Evolutionary conservation across 768 basidiomycete genomes (phyloP), one percentile per base, ranked within the genome.

Genomic region (Xerocomellus chrysenteron): DNA sequence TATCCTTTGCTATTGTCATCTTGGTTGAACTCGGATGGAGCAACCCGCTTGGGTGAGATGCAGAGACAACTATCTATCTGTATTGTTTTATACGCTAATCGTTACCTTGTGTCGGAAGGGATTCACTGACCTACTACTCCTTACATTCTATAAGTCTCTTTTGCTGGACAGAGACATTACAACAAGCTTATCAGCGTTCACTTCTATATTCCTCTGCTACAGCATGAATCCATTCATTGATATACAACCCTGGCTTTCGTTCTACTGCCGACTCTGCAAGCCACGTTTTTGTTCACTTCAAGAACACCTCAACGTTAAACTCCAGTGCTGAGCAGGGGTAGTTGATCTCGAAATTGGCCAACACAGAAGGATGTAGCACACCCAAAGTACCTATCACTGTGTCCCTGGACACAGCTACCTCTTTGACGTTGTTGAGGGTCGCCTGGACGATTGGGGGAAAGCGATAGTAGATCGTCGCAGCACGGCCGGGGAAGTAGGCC

Each of bases 251-350:
- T 64, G 42, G 16, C 36, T 44, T 35, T 32, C 17, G 28, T 50
- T 53, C 24, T 50, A 51, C 60, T 49, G 14, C 36, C 36, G 10
- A 47, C 54, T 52, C 42, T 39, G 12, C n/a, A 41, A 48, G n/a
- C 4, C 35, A 21, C 26, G 11, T 52, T 61, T 51, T 64, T 46
- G 47, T 62, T 81, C 48, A 45, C 47, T 59, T 90, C 77, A 90
- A 86, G 81, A 99, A 93, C n/a, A 91, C 91, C 73, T 98, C 95
- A 44, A 98, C 79, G 32, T 87, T 88, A 72, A 99, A 94, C 79
- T 99, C 96, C 54, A 99, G 75, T 8, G 88, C 88, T 35, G 95
- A 98, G 75, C 95, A 98, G 19, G 96, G 96, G 75, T 91, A 95
- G 41, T 82, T 83, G 59, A 98, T 88, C 73, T 98, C 95, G 73